phyloP scores from a whole-genome alignment of 2,329 filamentous ascomycete species.

The Davidsoniella virescens region DNA sequence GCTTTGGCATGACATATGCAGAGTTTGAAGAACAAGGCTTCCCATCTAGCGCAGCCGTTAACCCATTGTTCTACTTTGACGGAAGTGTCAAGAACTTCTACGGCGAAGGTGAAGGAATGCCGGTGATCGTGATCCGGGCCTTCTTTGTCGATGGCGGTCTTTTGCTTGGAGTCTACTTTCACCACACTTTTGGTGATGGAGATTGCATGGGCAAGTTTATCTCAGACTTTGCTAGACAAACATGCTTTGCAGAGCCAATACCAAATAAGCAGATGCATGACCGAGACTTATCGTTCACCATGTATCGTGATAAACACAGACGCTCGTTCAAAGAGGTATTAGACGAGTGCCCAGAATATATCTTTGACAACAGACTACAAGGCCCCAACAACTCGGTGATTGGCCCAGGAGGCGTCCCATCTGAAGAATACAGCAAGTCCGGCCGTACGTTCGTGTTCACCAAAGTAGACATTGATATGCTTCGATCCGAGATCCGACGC shows the following conservation, averaged over 20 bases:
- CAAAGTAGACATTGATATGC: constrained; percentile 19
- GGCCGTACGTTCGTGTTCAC: constrained; percentile 28
- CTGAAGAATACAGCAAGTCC: constrained; percentile 21
- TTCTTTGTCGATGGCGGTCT: constrained; percentile 25
- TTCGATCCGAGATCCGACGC: constrained; percentile 17
- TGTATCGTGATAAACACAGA: constrained; percentile 9
- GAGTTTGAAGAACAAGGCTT: constrained; percentile 18
- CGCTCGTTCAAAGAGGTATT: constrained; percentile 17
- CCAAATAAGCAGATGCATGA: neutral
- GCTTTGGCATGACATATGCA: constrained; percentile 17
- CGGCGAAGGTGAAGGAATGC: constrained; percentile 16
- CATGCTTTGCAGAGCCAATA: constrained; percentile 14
- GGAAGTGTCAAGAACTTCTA: constrained; percentile 5
- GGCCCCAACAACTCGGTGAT: constrained; percentile 22
- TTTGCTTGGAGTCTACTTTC: constrained; percentile 25
- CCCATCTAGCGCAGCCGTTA: constrained; percentile 19
- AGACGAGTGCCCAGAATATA: constrained; percentile 24
- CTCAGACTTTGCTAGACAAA: constrained; percentile 21
- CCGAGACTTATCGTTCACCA: constrained; percentile 16
- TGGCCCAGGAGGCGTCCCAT: constrained; percentile 17
- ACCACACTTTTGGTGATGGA: constrained; percentile 28
- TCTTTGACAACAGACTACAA: constrained; percentile 18
- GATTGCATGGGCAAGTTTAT: constrained; percentile 25
- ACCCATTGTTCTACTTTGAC: constrained; percentile 15
- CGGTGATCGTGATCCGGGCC: constrained; percentile 24